These are phyloP conservation scores for Aegilops sharonensis DNA, from an alignment of 176 grass and related monocot genomes.

Conservation along the genomic window DNA sequence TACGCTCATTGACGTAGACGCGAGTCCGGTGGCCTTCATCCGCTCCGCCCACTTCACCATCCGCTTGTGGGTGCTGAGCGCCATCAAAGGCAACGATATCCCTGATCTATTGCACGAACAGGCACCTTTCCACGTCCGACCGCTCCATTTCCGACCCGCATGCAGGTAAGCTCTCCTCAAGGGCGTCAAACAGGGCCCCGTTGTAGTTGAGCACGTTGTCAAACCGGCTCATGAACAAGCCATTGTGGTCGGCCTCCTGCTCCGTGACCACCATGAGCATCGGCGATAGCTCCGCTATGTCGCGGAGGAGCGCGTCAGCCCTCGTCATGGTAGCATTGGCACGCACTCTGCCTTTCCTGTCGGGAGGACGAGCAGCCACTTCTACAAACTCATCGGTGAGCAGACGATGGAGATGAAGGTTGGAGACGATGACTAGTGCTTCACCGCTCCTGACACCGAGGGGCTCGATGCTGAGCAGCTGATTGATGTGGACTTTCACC, in stretches of 20 bases:
- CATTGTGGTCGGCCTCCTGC: no score
- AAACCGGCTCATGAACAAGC: no score
- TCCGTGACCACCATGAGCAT: no score
- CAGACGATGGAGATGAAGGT: constrained; percentile 47
- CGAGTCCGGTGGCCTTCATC: constrained; percentile 32
- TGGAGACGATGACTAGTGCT: constrained; percentile 44
- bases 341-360: background rate
- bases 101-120: constrained; percentile 59
- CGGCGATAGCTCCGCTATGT: no score
- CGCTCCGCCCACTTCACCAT: constrained; percentile 37
- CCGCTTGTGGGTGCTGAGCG: constrained; percentile 34
- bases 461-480: background rate
- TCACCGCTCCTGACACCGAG: constrained; percentile 34
- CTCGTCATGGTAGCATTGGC: no score
- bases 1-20: background rate
- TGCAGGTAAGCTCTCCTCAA: no score
- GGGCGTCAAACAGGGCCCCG: no score
- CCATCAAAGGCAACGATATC: constrained; percentile 52
- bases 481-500: constrained; percentile 36
- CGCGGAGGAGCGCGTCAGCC: no score
- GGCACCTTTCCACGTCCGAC: constrained; percentile 23
- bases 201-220: no score
- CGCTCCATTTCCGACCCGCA: no score
- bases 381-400: background rate
- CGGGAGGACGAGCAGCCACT: background rate